Base-by-base conservation (phyloP, 2,329 filamentous ascomycete genomes). In the Acrocalymma vagum region DNA sequence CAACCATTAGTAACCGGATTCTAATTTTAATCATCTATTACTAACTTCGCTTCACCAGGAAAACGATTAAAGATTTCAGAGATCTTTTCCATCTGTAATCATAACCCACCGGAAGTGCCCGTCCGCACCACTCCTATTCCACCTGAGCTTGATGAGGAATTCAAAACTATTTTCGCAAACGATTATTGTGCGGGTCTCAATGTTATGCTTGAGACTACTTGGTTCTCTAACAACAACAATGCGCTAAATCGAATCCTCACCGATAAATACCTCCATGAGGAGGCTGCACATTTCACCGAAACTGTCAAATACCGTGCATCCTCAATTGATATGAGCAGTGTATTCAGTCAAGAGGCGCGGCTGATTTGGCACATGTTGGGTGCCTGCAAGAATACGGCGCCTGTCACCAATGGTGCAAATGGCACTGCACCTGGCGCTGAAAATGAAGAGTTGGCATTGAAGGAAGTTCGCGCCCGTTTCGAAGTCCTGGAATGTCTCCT, bases 401-500 rank as follows among this genome's bases (percentile, higher is more conserved):
- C 61, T 9, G 38, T 55, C 5, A 55, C 62, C 24, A 71, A 70
- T 29, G 67, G 78, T 71, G 32, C 78, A 72, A 62, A 70, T 66
- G 28, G 59, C 54, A 70, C 67, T 4, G 65, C 62, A 15, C 67
- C 68, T 21, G 62, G 69, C 34, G 39, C 58, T 16, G 72, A 73
- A 36, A 48, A 74, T 3, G 78, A 83, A 14, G 82, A 85, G 54
- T 80, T 89, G 45, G 68, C 82, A 23, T 63, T 79, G 16, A 84
- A 87, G 57, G 83, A 86, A 16, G 79, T 83, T 34, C 62, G 70
- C 11, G 84, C 85, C 42, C 84, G 92, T 15, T 78, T 96, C 25
- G 80, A 83, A 27, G 83, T 93, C 16, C 80, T 96, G 33, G 88
- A 95, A 63, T 79, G 84, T 5, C 77, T 96, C 22, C 72, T 96